phyloP scores from a whole-genome alignment of 208 protist genomes.

The Polymyxa betae region DNA sequence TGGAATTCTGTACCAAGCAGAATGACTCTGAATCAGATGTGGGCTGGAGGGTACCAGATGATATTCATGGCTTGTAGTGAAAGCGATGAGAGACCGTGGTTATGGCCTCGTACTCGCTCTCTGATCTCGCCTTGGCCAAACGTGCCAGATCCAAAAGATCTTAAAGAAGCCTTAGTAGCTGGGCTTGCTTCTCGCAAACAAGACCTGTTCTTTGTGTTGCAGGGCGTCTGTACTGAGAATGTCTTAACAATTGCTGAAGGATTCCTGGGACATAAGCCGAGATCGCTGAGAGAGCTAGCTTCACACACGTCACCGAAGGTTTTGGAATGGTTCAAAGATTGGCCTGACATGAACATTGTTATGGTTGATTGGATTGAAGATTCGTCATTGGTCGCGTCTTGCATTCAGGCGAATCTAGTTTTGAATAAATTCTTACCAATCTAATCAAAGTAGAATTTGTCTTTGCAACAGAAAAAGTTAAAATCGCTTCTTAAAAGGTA shows the following conservation, averaged over 20 bases:
- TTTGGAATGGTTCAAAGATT: not conserved
- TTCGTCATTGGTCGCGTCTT: not conserved
- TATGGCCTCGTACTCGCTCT: not conserved
- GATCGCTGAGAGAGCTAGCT: not conserved
- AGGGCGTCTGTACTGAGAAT: not conserved
- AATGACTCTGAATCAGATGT: not conserved
- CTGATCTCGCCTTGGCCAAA: slow-evolving; percentile 19
- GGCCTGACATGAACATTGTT: not conserved
- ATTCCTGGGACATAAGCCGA: not conserved
- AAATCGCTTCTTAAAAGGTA: too few species aligned
- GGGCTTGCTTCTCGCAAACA: not conserved
- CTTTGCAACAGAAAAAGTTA: too few species aligned
- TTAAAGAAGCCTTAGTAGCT: not conserved
- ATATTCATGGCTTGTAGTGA: not conserved
- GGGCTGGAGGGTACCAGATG: not conserved
- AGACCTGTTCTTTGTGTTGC: not conserved
- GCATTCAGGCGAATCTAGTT: not conserved
- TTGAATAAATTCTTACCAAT: too few species aligned
- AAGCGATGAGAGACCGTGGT: not conserved
- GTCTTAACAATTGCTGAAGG: not conserved
- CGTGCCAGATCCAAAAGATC: not conserved
- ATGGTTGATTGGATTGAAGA: slow-evolving; percentile 39
- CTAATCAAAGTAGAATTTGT: too few species aligned
- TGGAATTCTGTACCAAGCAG: not conserved
- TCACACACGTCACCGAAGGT: not conserved